Evolutionary conservation across 352 stramenopile genomes (phyloP).

Genomic region (Pythium utonaiense): DNA sequence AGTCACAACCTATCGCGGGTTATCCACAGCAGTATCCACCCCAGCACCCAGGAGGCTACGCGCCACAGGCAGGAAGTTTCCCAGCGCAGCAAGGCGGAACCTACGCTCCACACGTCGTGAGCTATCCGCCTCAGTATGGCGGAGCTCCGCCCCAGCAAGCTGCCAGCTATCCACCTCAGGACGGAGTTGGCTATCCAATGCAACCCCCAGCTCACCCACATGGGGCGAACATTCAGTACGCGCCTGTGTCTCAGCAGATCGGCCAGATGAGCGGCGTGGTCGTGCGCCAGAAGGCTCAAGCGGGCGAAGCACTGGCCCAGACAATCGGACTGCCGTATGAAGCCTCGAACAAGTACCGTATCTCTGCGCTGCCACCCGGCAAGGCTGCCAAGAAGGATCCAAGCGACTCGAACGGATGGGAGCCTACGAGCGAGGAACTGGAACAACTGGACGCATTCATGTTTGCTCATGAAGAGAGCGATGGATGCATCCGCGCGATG

Average conservation of each 20-base stretch:
- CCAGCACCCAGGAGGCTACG: not conserved
- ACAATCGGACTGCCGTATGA: conserved; percentile 50
- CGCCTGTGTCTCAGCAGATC: conserved; percentile 31
- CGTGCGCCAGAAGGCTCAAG: conserved; percentile 51
- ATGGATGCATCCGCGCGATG: conserved; percentile 28
- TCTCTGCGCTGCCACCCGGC: conserved; percentile 36
- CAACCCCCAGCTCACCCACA: not conserved
- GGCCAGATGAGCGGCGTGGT: conserved; percentile 40
- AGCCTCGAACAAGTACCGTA: conserved; percentile 56
- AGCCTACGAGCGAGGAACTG: conserved; percentile 40
- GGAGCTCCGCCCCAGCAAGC: not conserved
- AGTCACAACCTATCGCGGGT: not conserved
- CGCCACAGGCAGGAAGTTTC: not conserved
- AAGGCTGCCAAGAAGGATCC: conserved; percentile 54
- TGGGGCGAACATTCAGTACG: conserved; percentile 12
- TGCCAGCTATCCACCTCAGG: not conserved
- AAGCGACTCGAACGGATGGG: conserved; percentile 42
- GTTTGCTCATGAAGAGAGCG: conserved; percentile 42
- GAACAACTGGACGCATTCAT: conserved; percentile 45
- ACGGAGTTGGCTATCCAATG: not conserved
- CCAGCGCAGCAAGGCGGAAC: not conserved
- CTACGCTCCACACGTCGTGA: not conserved
- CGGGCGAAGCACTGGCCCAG: conserved; percentile 44
- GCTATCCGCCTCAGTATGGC: not conserved
- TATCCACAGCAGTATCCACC: not conserved